phyloP scores from a whole-genome alignment of 306 rosid species.

The Astragalus membranaceus region DNA sequence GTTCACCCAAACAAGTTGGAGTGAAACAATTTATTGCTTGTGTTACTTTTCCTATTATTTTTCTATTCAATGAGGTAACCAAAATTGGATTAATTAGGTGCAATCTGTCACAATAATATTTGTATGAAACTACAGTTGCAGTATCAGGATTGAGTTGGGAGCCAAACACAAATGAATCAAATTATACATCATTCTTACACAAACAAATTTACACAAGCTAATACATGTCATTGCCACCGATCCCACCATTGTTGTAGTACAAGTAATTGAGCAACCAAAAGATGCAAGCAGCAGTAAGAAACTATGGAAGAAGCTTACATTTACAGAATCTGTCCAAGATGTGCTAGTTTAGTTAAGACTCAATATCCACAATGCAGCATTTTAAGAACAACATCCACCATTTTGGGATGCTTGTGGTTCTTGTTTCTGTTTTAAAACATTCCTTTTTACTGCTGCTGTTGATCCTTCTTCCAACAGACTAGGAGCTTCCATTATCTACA shows the following conservation, averaged over 20 bases:
- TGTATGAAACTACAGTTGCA: conserved; percentile 15
- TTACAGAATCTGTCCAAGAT: conserved; percentile 46
- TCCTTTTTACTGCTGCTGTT: conserved; percentile 56
- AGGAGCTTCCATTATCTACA: conserved; percentile 92
- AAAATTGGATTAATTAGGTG: not conserved
- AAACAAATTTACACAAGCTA: conserved; percentile 56
- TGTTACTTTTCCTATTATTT: no score
- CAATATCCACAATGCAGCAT: not conserved
- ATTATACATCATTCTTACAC: conserved; percentile 17
- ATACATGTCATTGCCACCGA: conserved; percentile 26
- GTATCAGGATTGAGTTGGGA: not conserved
- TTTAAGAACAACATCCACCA: conserved; percentile 63
- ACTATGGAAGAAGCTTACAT: conserved; percentile 36
- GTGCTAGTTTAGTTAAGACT: conserved; percentile 28
- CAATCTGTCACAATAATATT: not conserved
- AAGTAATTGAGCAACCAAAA: conserved; percentile 26
- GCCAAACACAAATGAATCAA: conserved; percentile 12
- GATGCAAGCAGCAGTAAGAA: conserved; percentile 20
- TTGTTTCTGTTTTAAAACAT: conserved; percentile 63
- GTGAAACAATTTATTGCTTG: no score
- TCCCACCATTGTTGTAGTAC: conserved; percentile 24
- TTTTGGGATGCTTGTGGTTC: conserved; percentile 46
- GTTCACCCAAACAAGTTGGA: no score
- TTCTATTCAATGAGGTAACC: not conserved
- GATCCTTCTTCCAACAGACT: conserved; percentile 91